These are phyloP conservation scores for Tuber microsphaerosporum DNA, from an alignment of 495 filamentous ascomycete species.

Conservation along the genomic window DNA sequence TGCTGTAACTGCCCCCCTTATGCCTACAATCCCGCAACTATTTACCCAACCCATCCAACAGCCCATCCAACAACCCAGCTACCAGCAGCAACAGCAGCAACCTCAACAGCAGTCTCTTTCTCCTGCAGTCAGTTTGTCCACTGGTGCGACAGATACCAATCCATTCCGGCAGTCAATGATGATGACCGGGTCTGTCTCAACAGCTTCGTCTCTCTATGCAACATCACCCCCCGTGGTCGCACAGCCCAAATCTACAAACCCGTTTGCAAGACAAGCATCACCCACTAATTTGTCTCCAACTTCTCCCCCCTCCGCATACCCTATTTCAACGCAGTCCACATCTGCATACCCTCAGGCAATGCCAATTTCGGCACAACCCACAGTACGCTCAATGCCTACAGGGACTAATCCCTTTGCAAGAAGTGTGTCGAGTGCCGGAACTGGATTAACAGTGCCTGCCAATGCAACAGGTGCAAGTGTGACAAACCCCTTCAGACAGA, in stretches of 20 bases:
- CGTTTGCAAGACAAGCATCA: conserved; percentile 61
- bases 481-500: conserved; percentile 89
- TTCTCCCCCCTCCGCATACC: conserved; percentile 44
- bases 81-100: conserved; percentile 45
- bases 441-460: conserved; percentile 50
- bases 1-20: conserved; percentile 50
- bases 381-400: conserved; percentile 44
- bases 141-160: conserved; percentile 61
- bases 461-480: conserved; percentile 57
- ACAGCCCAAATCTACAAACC: conserved; percentile 66
- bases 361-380: conserved; percentile 39
- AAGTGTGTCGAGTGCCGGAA: conserved; percentile 46
- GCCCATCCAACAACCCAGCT: conserved; percentile 39
- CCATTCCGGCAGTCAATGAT: conserved; percentile 85
- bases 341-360: conserved; percentile 42
- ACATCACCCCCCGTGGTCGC: conserved; percentile 27
- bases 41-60: conserved; percentile 41
- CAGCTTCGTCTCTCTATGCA: conserved; percentile 46
- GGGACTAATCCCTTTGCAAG: conserved; percentile 68
- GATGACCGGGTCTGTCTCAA: conserved; percentile 45
- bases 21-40: conserved; percentile 61
- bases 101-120: conserved; percentile 17
- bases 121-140: conserved; percentile 43
- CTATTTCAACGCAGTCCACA: conserved; percentile 48
- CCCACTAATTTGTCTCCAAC: conserved; percentile 44